These are phyloP conservation scores for Paradendryphiella salina DNA, from an alignment of 2,329 filamentous ascomycete genomes.

Conservation along the genomic window DNA sequence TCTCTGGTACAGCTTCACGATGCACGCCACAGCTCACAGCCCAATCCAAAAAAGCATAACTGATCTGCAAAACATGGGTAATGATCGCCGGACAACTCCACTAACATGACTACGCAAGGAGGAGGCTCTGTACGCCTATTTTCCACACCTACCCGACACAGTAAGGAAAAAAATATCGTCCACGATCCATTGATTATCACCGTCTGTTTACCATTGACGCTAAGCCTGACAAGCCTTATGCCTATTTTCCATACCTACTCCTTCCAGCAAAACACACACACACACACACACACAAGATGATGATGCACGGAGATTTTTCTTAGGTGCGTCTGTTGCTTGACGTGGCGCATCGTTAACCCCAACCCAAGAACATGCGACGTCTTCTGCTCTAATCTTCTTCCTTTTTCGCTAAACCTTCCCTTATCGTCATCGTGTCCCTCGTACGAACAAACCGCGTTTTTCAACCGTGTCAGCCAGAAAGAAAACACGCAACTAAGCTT, in stretches of 20 bases:
- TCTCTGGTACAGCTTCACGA: neutral
- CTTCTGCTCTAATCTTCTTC: neutral
- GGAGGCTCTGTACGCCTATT: slow-evolving; percentile 15
- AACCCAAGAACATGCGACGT: neutral
- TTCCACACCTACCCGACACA: slow-evolving; percentile 13
- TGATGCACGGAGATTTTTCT: neutral
- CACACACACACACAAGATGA: neutral
- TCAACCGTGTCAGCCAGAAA: neutral
- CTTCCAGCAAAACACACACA: slow-evolving; percentile 5
- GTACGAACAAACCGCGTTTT: neutral
- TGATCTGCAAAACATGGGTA: neutral
- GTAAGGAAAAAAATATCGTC: slow-evolving; percentile 1
- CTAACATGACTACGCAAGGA: slow-evolving; percentile 1
- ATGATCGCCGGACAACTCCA: neutral
- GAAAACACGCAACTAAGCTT: neutral
- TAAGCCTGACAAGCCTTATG: slow-evolving; percentile 12
- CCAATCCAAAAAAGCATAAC: neutral
- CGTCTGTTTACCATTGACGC: neutral
- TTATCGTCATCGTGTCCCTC: neutral
- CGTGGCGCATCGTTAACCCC: no score
- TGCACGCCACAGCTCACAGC: neutral
- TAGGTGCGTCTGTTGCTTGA: neutral
- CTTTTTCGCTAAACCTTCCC: neutral
- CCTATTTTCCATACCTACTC: slow-evolving; percentile 12
- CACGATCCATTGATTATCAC: neutral